Base-by-base conservation (phyloP, 1,284 basidiomycete genomes). In the Phylloboletellus chloephorus region DNA sequence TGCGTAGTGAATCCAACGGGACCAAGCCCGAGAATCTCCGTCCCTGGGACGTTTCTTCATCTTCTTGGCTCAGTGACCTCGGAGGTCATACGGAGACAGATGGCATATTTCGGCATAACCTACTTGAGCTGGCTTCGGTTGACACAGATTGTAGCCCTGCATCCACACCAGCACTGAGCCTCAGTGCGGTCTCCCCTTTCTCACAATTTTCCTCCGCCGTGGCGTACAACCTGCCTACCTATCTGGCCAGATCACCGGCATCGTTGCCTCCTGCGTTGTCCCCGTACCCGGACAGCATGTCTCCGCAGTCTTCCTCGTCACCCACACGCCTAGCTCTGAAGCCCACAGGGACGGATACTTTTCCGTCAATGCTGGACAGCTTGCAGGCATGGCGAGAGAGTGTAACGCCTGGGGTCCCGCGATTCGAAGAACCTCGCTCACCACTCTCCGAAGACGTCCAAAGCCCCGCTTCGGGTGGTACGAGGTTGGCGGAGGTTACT, bases 31-130 rank as follows among this genome's bases (percentile, higher is more conserved):
- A 20, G 43, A 46, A 60, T 44, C 50, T 31, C 34, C 45, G 34
- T 26, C 42, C 48, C 34, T 52, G 57, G 49, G 46, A 47, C 31
- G 26, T 47, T 24, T 39, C 52, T 36, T 42, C 54, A 7, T 50
- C 62, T 22, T 61, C 51, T 32, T 60, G 62, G 60, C 60, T 62
- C 39, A 61, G 43, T 35, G 61, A 63, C 37, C 58, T 63, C 30
- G 58, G 60, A 26, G 58, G 58, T 39, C 37, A 58, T 36, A 61
- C 55, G 15, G 60, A 64, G 28, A 61, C 58, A 7, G 60, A 64
- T 43, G 54, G 52, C 34, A 49, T 61, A 37, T 63, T 63, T 41
- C 58, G 53, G 20, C 39, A 43, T 6, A 58, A 56, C 44, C 37
- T 52, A 5, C 50, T 46, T 19, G 52, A 37, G 15, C 39, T 48